These are phyloP conservation scores for Panicum hallii DNA, from an alignment of 202 grass and related monocot species.

Conservation along the genomic window DNA sequence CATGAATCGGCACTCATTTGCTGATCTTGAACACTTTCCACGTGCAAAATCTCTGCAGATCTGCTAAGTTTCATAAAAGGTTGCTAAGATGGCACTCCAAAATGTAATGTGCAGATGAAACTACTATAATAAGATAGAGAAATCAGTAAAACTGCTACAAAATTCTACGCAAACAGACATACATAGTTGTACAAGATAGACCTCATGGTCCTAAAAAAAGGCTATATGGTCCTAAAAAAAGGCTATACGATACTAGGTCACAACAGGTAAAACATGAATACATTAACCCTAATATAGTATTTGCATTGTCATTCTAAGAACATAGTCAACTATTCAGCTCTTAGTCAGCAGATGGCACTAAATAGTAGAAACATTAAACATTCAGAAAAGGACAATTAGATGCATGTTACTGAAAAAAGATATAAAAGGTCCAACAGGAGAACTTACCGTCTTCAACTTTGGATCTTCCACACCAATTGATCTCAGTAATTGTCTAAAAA, in stretches of 20 bases:
- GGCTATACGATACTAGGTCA: background rate
- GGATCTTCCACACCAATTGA: constrained; percentile 60
- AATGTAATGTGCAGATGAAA: constrained; percentile 35
- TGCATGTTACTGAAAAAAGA: constrained; percentile 12
- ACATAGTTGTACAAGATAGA: constrained; percentile 22
- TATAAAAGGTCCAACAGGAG: background rate
- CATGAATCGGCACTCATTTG: constrained; percentile 66
- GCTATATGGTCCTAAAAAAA: background rate
- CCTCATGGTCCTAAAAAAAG: constrained; percentile 3
- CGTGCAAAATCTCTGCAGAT: constrained; percentile 69
- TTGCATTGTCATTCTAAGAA: constrained; percentile 18
- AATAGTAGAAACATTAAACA: constrained; percentile 30
- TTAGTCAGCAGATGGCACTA: constrained; percentile 6
- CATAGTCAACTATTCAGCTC: background rate
- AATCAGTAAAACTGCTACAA: constrained; percentile 10
- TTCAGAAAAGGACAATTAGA: background rate
- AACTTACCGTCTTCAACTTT: constrained; percentile 60
- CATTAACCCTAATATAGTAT: background rate
- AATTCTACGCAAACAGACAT: constrained; percentile 18
- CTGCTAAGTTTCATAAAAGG: constrained; percentile 38
- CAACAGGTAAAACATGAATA: constrained; percentile 7
- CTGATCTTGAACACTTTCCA: constrained; percentile 70
- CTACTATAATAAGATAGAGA: constrained; percentile 17
- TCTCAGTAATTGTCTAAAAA: constrained; percentile 54
- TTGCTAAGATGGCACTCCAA: constrained; percentile 11